Evolutionary conservation across 2,329 filamentous ascomycete genomes (phyloP).

Genomic region (Ambrosiella xylebori): DNA sequence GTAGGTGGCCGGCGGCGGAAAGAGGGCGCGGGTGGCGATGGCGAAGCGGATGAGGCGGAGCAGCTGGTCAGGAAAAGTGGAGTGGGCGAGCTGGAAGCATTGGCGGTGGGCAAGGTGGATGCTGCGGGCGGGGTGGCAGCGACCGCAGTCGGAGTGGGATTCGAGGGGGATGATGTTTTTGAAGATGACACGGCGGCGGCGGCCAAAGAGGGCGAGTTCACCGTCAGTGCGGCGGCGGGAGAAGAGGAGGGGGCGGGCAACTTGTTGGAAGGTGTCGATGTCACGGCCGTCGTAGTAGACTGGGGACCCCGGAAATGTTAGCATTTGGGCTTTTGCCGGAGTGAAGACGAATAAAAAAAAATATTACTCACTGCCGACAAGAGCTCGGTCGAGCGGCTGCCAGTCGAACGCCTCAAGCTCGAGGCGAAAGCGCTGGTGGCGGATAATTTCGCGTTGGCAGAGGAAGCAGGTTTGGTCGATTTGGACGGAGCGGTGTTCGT

Average conservation of each 20-base stretch:
- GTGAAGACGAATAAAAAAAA: no score
- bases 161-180: constrained; percentile 12
- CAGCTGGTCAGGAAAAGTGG: constrained; percentile 5
- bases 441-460: constrained; percentile 9
- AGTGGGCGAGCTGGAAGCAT: constrained; percentile 9
- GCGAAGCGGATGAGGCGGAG: constrained; percentile 9
- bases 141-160: constrained; percentile 10
- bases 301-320: constrained; percentile 1
- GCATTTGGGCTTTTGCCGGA: background rate
- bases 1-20: constrained; percentile 6
- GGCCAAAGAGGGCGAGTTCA: constrained; percentile 6
- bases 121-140: constrained; percentile 7
- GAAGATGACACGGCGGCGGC: constrained; percentile 10
- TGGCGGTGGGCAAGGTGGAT: constrained; percentile 11
- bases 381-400: background rate
- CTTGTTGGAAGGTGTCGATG: constrained; percentile 10
- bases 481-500: constrained; percentile 11
- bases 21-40: constrained; percentile 11
- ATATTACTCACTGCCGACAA: constrained; percentile 8
- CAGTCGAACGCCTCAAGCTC: constrained; percentile 4
- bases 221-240: constrained; percentile 10
- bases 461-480: constrained; percentile 12
- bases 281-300: constrained; percentile 11
- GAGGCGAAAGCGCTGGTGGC: constrained; percentile 7
- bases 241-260: constrained; percentile 3